These are phyloP conservation scores for Houttuynia cordata DNA, from an alignment of 164 flowering plant genomes.

Conservation along the genomic window DNA sequence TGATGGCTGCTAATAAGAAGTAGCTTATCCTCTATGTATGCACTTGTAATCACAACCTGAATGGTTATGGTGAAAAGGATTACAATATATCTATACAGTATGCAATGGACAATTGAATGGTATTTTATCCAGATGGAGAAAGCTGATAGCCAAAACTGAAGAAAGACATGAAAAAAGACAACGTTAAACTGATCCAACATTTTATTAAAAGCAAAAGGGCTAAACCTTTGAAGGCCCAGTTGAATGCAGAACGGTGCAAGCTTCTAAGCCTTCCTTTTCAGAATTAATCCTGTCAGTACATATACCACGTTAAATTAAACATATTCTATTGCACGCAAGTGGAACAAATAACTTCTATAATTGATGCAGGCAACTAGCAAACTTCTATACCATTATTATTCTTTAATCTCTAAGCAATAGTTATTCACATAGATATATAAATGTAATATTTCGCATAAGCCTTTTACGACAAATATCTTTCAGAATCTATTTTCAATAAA, in stretches of 20 bases:
- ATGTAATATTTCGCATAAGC: too few species aligned
- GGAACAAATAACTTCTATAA: too few species aligned
- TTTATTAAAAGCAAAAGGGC: background rate
- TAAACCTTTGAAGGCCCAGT: slow-evolving; percentile 92
- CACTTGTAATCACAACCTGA: slow-evolving; percentile 74
- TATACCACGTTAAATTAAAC: background rate
- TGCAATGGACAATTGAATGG: background rate
- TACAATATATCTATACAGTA: background rate
- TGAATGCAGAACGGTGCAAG: slow-evolving; percentile 83
- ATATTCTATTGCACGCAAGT: too few species aligned
- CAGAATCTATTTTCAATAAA: too few species aligned
- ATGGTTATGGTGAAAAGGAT: background rate
- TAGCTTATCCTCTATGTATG: slow-evolving; percentile 38
- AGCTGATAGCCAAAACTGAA: background rate
- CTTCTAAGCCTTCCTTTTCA: slow-evolving; percentile 83
- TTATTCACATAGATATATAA: too few species aligned
- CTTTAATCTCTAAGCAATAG: too few species aligned
- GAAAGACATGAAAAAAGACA: background rate
- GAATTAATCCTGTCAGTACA: slow-evolving; percentile 48
- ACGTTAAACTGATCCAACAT: background rate
- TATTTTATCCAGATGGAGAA: too few species aligned
- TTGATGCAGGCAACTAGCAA: too few species aligned
- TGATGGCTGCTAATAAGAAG: slow-evolving; percentile 69
- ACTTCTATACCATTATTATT: too few species aligned
- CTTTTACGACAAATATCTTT: too few species aligned